Percentiles rank a stretch among this genome's conserved stretches.
phyloP scores from a whole-genome alignment of 768 basidiomycete genomes.

The Termitomyces sp. region DNA sequence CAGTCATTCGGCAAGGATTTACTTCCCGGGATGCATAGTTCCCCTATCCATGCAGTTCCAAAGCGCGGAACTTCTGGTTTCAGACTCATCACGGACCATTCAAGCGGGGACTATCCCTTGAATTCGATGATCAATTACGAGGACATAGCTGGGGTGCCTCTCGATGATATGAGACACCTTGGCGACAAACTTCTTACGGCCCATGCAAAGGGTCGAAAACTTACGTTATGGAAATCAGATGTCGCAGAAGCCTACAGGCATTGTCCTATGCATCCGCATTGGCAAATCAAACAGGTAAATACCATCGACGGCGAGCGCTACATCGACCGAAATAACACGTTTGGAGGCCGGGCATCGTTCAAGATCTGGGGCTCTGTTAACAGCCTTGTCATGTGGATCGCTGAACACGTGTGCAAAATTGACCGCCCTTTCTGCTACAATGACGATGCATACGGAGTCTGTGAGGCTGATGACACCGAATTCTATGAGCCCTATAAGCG shows the following conservation, averaged over 20 bases:
- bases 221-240: neutral
- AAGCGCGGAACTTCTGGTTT: neutral
- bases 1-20: neutral
- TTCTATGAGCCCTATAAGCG: neutral
- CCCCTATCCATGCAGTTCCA: neutral
- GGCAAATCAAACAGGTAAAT: slow-evolving; percentile 4
- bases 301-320: neutral
- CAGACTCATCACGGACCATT: neutral
- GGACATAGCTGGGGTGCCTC: neutral
- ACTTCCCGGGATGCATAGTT: neutral
- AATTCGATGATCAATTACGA: slow-evolving; percentile 3
- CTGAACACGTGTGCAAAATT: neutral
- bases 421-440: neutral
- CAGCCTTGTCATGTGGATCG: slow-evolving; percentile 4
- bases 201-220: neutral
- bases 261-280: slow-evolving; percentile 1
- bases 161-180: slow-evolving; percentile 2
- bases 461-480: neutral
- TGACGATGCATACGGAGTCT: neutral
- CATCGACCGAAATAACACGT: neutral
- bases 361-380: slow-evolving; percentile 3
- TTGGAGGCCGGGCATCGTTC: neutral
- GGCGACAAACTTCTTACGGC: neutral
- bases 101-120: neutral
- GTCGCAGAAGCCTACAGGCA: neutral